Evolutionary conservation across 2,329 filamentous ascomycete genomes (phyloP), one percentile per base, ranked within the genome.

Genomic region (Fusarium neocosmosporiellum): DNA sequence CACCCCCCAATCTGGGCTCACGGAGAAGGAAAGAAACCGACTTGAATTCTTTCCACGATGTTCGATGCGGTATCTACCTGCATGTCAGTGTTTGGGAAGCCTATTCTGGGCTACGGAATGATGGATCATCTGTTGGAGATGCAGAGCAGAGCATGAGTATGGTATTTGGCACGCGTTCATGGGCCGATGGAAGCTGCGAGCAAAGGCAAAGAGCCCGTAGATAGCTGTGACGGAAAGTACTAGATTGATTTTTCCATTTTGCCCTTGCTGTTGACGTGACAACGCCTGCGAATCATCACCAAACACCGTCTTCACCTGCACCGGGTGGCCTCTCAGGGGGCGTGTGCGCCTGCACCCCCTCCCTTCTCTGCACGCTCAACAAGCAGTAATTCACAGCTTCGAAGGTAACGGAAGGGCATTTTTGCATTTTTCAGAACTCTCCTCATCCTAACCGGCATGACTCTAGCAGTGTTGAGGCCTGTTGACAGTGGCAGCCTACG

Each of bases 351-450:
- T 31, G 27, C 48, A 20, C 18, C 27, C 11, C 48, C 48, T 33
- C 46, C 18, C 7, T n/a, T 16, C 33, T 16, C 33, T 13, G 14
- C 33, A 13, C 33, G 33, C 18, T 50, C 46, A 50, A 50, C 27
- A 50, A 34, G 14, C 50, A 29, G 63, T 73, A 67, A 68, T 62
- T 68, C 70, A 73, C 59, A 46, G 59, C 7, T 34, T 48, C 22
- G 14, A 48, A 48, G 43, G 22, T 14, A n/a, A 5, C 14, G 2
- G 14, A 22, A 46, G 24, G n/a, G 16, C 6, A 20, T 6, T 31
- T 5, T 16, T 22, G 16, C 6, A 20, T 6, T 31, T 5, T 16
- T 22, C 29, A n/a, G 11, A 31, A 36, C n/a, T 14, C 22, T 16
- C 14, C 24, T 8, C 2, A n/a, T n/a, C 22, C 53, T 36, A 31